Base-by-base conservation (phyloP, 1,139 yeast species). In the Diutina ranongensis region DNA sequence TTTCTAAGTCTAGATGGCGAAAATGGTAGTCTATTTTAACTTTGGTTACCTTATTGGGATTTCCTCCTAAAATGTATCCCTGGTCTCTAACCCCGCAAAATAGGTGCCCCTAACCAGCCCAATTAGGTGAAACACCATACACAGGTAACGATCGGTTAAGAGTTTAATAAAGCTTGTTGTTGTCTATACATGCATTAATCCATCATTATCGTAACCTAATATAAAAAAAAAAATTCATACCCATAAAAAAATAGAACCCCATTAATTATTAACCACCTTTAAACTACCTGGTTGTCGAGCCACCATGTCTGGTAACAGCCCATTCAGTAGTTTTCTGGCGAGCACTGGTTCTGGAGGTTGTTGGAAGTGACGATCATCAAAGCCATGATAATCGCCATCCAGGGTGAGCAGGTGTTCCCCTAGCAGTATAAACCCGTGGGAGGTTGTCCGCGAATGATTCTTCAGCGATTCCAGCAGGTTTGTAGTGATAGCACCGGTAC, bases 261-360 rank as follows among this genome's bases (percentile, higher is more conserved):
- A 12, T 53, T 56, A 67, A 49, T 64, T 65, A 55, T 71, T 71
- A 21, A 71, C 74, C 49, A 71, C 76, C 56, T 71, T 70, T 47
- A 71, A 60, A 13, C 72, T 65, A 18, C 74, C 71, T 4, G 71
- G 71, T 46, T 65, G 64, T 47, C 72, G 58, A n/a, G 71, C 66
- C 47, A 65, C 65, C 74, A 71, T 70, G 59, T 81, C 87, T 0
- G 87, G 88, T 51, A 81, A 63, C n/a, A 84, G 78, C 8, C 84
- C 83, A 51, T 80, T 76, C 57, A 86, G 79, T 52, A 38, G 19
- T 25, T 38, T 38, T 5, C 42, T 18, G 18, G 20, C 15, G 5
- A 34, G 20, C 21, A 38, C 42, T n/a, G 42, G 42, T 25, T 38
- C 42, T 8, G 42, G 42, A 7, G 32, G 21, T 15, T 25, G 31